Evolutionary conservation across 2,329 filamentous ascomycete genomes (phyloP).

Genomic region (Hypoxylon sp.): DNA sequence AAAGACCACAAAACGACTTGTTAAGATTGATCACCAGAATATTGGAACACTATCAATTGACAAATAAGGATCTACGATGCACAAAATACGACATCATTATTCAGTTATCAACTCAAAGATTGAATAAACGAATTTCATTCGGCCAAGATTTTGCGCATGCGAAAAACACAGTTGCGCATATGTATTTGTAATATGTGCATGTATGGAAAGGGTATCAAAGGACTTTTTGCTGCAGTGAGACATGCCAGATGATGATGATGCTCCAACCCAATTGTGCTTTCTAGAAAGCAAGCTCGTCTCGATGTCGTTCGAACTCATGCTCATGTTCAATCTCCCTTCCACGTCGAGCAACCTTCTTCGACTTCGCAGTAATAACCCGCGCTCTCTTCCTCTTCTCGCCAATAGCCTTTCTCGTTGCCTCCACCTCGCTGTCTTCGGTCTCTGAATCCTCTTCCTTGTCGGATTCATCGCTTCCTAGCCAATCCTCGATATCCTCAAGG

Average conservation of each 20-base stretch:
- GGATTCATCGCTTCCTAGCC: constrained; percentile 82
- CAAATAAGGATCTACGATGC: constrained; percentile 33
- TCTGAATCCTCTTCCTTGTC: constrained; percentile 72
- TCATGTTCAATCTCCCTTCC: constrained; percentile 85
- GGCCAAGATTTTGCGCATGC: neutral
- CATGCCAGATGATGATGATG: constrained; percentile 22
- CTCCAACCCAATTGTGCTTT: constrained; percentile 13
- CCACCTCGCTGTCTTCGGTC: constrained; percentile 71
- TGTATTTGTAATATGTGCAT: constrained; percentile 16
- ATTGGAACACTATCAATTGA: constrained; percentile 27
- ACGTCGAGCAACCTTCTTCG: constrained; percentile 71
- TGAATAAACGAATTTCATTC: constrained; percentile 10
- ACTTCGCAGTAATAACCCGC: constrained; percentile 58
- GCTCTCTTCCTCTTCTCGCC: constrained; percentile 65
- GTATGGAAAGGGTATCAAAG: constrained; percentile 41
- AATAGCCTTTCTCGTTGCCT: constrained; percentile 66
- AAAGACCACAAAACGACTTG: constrained; percentile 12
- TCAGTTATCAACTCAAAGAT: constrained; percentile 5
- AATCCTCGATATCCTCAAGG: constrained; percentile 87
- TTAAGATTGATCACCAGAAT: constrained; percentile 8
- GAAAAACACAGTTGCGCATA: constrained; percentile 11
- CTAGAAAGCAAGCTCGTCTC: constrained; percentile 54
- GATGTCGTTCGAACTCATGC: constrained; percentile 68
- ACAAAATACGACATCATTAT: constrained; percentile 11
- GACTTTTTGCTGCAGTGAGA: constrained; percentile 19